Base-by-base conservation (phyloP, 495 filamentous ascomycete species). In the Podospora tetraspora region DNA sequence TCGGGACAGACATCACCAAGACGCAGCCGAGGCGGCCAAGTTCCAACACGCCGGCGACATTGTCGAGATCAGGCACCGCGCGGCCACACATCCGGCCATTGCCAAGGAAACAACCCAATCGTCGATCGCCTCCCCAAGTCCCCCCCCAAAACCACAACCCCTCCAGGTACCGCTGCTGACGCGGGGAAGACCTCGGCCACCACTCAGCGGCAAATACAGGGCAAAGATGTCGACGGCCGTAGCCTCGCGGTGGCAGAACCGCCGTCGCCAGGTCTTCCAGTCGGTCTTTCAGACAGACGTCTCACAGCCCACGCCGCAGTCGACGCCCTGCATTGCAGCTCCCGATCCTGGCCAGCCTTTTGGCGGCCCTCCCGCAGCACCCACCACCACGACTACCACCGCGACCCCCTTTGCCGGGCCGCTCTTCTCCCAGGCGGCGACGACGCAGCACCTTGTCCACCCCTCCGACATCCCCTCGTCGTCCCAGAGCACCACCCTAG, bases 221-320 rank as follows among this genome's bases (percentile, higher is more conserved):
- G 52, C 61, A 60, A 57, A 10, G 37, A 78, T 74, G 73, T 32
- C 73, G 56, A 70, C 77, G 29, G 69, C 75, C 11, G 73, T 73
- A 16, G 73, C 72, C 30, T 75, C 81, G 16, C 77, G 71, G 64
- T 80, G 80, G 79, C 73, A 74, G 68, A 74, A 79, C 65, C 79
- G 78, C 11, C 79, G 74, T 27, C 77, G 77, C 64, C 78, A 77
- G 65, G 75, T 82, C 30, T 81, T 86, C 70, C 79, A 84, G 69
- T 86, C 84, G 0, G 84, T 86, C 72, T 87, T 86, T 71, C 77
- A 79, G 61, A 75, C 73, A 16, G 77, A 81, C 57, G 67, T 79
- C 68, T 79, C 81, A 10, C 79, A 81, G 67, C 78, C 83, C 43
- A 81, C 82, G 59, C 81, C 83, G 12, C 70, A 73, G 63, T 76